A percentile compares a stretch with the other conserved stretches of the same genome.
These are phyloP conservation scores for Mycena galopus DNA, from an alignment of 768 basidiomycete genomes.

Conservation along the genomic window DNA sequence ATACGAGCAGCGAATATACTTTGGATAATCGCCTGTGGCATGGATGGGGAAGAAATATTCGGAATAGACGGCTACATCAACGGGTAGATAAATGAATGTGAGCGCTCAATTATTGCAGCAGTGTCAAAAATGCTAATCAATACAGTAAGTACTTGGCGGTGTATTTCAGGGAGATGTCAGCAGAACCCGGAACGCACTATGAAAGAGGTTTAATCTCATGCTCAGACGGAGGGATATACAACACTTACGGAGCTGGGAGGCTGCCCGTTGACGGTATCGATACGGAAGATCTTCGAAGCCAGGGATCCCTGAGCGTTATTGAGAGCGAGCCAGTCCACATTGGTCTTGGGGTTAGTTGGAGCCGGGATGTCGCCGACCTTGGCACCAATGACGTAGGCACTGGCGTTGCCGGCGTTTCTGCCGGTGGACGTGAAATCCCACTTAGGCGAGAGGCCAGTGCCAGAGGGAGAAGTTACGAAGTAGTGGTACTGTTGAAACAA, in stretches of 20 bases:
- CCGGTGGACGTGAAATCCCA: slow-evolving; percentile 54
- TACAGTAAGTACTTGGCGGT: slow-evolving; percentile 31
- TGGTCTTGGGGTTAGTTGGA: slow-evolving; percentile 37
- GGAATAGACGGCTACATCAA: neutral
- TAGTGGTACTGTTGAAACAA: slow-evolving; percentile 50
- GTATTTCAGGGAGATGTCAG: slow-evolving; percentile 17
- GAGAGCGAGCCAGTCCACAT: slow-evolving; percentile 58
- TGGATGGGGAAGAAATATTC: too few species aligned
- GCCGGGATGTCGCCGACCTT: slow-evolving; percentile 44
- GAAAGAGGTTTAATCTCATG: neutral
- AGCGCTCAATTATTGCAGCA: too few species aligned
- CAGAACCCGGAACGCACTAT: slow-evolving; percentile 17
- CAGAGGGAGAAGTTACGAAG: slow-evolving; percentile 53
- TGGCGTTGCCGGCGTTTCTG: slow-evolving; percentile 2
- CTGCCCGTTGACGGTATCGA: slow-evolving; percentile 38
- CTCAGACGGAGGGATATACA: neutral
- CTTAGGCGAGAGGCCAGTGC: slow-evolving; percentile 47
- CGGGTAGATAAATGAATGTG: neutral
- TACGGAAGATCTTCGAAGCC: slow-evolving; percentile 52
- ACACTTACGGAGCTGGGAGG: slow-evolving; percentile 48
- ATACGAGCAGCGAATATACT: too few species aligned
- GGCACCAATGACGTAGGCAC: slow-evolving; percentile 36
- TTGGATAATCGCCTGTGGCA: too few species aligned
- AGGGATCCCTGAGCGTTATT: slow-evolving; percentile 50
- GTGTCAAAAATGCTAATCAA: neutral